Base-by-base conservation (phyloP, 495 filamentous ascomycete species). In the Saxispiralis lemnorum region DNA sequence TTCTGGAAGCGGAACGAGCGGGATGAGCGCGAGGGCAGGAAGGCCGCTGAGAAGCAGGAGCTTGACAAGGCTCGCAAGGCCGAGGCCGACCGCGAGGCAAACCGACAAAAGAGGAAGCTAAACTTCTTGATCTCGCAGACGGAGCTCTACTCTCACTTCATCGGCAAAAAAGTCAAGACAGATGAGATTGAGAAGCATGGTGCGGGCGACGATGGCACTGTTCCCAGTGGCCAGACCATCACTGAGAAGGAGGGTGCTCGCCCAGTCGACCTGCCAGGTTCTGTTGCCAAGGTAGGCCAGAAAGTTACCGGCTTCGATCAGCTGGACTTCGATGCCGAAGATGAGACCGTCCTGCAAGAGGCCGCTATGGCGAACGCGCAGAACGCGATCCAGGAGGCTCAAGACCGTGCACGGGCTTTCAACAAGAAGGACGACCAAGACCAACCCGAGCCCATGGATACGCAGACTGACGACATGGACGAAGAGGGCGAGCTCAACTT, bases 1-100 rank as follows among this genome's bases (percentile, higher is more conserved):
- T 99, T 96, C 75, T 99, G 89, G 89, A 96, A 96, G 60, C 80
- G 87, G 38, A 99, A 99, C 61, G 89, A 99, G 63, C 76, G 86
- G 32, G 92, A 96, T 55, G 89, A 99, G 62, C 81, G 92, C 47
- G 89, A 96, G 55, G 66, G 93, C 45, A 78, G 89, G 39, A 92
- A 93, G 58, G 73, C 83, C 37, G 92, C 89, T 12, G 89, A 99
- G 66, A 83, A 79, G 57, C 87, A 95, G 60, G 92, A 96, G 63
- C 73, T 96, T 15, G 89, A 99, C 57, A 88, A 87, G 51, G 88
- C 89, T 18, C 87, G 87, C 63, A 92, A 85, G 63, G 87, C 84
- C 40, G 89, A 99, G 63, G 88, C 87, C 1, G 87, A 94, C 45
- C 86, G 89, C 45, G 89, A 99, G 68, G 83, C 89, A 9, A 93